Evolutionary conservation across 2,329 filamentous ascomycete species (phyloP), one percentile per base, ranked within the genome.

Genomic region (Paecilomyces sp.): DNA sequence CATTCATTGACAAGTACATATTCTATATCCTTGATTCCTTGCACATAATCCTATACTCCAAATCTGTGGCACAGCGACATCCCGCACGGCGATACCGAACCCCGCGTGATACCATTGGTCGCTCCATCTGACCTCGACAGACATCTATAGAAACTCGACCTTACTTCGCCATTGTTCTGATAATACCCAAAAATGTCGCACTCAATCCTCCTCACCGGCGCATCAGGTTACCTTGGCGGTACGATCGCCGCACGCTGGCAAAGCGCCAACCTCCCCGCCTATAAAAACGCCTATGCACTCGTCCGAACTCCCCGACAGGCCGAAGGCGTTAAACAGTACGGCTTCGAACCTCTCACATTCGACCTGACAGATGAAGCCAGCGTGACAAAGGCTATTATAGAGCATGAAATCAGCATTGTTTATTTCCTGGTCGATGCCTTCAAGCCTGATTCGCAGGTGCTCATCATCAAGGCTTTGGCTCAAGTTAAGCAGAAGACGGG

Each of bases 151-250:
- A 22, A 47, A n/a, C 5, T 47, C 15, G n/a, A 9, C 31, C 1
- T 2, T 12, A 47, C 15, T 47, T 47, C n/a, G n/a, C 22, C 22
- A 22, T 22, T 18, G n/a, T 47, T 18, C 5, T 18, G 13, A 18
- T 47, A 7, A 15, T 18, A 28, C 3, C 36, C 6, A 8, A 47
- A 22, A 8, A 65, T 65, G 62, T 52, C 56, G 8, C 70, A 69
- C 60, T 77, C 78, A 53, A 74, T 82, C 56, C 75, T 83, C 31
- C 72, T 83, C 54, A 83, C 82, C 0, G 82, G 81, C 8, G 80
- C 65, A 30, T 82, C 81, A 0, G 82, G 82, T 25, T 84, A 84
- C 59, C 77, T 84, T 0, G 82, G 82, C 24, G 82, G 82, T 2
- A 77, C 74, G 0, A 68, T 84, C 2, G 76, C 84, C 4, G 74